phyloP scores from a whole-genome alignment of 306 rosid genomes.

The Herpetospermum pedunculosum region DNA sequence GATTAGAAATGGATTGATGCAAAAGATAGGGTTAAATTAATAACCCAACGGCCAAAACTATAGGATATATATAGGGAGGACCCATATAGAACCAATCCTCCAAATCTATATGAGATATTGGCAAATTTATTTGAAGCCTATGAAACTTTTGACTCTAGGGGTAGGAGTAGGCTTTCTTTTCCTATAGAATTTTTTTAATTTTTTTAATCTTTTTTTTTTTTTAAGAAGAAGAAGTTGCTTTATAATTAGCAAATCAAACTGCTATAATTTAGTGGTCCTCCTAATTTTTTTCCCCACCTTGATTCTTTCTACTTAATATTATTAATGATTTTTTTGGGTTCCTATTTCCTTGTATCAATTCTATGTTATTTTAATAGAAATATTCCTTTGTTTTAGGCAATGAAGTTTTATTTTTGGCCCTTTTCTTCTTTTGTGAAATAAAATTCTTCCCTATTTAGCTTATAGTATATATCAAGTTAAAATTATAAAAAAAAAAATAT shows the following conservation, averaged over 20 bases:
- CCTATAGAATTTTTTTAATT: background rate
- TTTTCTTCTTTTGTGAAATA: background rate
- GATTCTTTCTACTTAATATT: background rate
- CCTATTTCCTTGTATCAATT: background rate
- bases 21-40: background rate
- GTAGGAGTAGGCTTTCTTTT: background rate
- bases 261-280: constrained; percentile 5
- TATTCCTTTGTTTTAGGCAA: background rate
- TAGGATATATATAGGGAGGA: background rate
- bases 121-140: background rate
- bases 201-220: background rate
- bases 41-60: background rate
- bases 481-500: too few relatives aligned
- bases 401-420: background rate
- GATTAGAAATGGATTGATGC: background rate
- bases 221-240: background rate
- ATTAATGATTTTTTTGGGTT: background rate
- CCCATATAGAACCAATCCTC: background rate
- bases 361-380: background rate
- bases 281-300: background rate
- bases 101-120: background rate
- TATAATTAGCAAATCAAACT: constrained; percentile 6
- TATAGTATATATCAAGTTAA: too few relatives aligned
- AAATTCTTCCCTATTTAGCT: too few relatives aligned
- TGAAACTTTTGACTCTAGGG: constrained; percentile 5